These are phyloP conservation scores for Aristolochia californica DNA, from an alignment of 164 flowering plant species.

Conservation along the genomic window DNA sequence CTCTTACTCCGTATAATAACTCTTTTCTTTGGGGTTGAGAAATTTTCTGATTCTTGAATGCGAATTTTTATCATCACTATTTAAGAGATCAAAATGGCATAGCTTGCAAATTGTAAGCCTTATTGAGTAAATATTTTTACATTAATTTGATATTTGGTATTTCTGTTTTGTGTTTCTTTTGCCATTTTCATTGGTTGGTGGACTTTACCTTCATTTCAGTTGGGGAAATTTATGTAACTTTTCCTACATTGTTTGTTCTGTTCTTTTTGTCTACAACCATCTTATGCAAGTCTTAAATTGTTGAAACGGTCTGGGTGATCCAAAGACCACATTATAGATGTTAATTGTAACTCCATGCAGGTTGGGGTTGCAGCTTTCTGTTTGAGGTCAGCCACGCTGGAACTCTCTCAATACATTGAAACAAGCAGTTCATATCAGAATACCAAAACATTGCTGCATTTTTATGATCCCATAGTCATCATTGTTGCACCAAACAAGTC, in stretches of 20 bases:
- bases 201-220: background rate
- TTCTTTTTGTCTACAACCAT: background rate
- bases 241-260: background rate
- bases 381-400: constrained; percentile 82
- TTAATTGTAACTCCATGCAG: constrained; percentile 22
- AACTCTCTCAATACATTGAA: constrained; percentile 95
- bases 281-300: background rate
- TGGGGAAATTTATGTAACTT: background rate
- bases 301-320: background rate
- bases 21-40: no score
- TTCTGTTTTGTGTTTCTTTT: background rate
- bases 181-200: background rate
- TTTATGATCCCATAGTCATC: constrained; percentile 79
- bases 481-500: constrained; percentile 84
- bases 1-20: no score
- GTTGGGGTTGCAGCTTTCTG: constrained; percentile 97
- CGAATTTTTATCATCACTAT: no score
- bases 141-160: background rate
- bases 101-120: no score
- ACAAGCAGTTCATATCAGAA: constrained; percentile 93
- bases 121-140: no score
- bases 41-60: no score
- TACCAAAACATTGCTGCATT: constrained; percentile 81
- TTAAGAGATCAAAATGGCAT: no score
- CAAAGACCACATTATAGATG: background rate